Evolutionary conservation across 108 stramenopile genomes (phyloP).

Genomic region (Chaetoceros tenuissimus): DNA sequence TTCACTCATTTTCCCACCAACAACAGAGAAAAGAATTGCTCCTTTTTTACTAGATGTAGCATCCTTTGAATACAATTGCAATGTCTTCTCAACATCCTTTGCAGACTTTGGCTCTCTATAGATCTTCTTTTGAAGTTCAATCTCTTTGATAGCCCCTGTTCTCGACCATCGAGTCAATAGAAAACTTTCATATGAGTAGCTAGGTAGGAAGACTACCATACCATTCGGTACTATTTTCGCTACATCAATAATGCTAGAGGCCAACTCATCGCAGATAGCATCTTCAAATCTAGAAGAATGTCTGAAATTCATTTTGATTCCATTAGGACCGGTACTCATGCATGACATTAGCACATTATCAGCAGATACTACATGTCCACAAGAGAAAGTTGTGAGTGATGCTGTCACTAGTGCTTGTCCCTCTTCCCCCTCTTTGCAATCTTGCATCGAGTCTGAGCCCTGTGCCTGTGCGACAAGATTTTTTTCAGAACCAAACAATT

Average conservation of each 20-base stretch:
- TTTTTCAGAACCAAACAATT: constrained; percentile 64
- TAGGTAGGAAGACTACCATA: constrained; percentile 91
- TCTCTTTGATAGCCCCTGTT: constrained; percentile 40
- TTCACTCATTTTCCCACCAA: constrained; percentile 97
- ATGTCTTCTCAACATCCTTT: constrained; percentile 64
- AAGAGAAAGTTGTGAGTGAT: constrained; percentile 76
- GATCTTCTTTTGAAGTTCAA: constrained; percentile 44
- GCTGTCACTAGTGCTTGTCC: constrained; percentile 13
- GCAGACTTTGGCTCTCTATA: constrained; percentile 80
- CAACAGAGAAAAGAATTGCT: constrained; percentile 86
- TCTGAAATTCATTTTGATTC: constrained; percentile 72
- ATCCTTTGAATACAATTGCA: constrained; percentile 49
- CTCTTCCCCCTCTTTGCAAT: background rate
- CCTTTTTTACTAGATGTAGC: constrained; percentile 42
- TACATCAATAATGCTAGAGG: constrained; percentile 57
- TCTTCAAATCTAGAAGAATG: constrained; percentile 41
- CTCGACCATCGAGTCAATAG: constrained; percentile 73
- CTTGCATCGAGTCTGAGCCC: background rate
- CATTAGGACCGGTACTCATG: constrained; percentile 19
- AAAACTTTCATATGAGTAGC: constrained; percentile 84
- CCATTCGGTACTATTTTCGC: constrained; percentile 71
- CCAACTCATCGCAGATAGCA: constrained; percentile 75
- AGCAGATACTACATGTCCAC: constrained; percentile 88
- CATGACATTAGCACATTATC: constrained; percentile 38
- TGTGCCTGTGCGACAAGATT: background rate